Evolutionary conservation across 179 eudicot genomes (phyloP), one percentile per base, ranked within the genome.

Genomic region (Vitellaria paradoxa): DNA sequence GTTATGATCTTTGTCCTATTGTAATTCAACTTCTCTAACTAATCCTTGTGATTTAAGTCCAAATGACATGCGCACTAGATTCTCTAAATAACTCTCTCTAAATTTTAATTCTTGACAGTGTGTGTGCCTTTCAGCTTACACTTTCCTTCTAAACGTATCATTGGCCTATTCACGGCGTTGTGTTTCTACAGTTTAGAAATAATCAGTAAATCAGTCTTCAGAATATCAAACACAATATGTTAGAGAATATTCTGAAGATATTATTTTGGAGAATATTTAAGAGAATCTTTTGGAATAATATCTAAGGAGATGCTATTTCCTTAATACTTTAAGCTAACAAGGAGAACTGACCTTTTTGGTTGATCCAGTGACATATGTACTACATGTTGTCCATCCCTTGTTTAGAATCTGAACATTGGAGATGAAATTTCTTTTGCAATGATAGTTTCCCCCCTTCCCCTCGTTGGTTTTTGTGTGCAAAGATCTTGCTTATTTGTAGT

Each of bases 341-440:
- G 12, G 70, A 26, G 63, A 73, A 59, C 53, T 59, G 53, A 61
- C 4, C 8, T 59, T 71, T 59, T 73, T 7, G 61, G 75, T 72
- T 59, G n/a, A 26, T 72, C 37, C 37, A 18, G 20, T 42, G 17
- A 59, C 40, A 55, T 30, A 13, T 9, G 3, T 52, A 52, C 21
- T 71, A 21, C 20, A 52, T 53, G 62, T 24, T 7, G 10, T 50
- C 68, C 68, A 23, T 50, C 42, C 55, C 49, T 0, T 72, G 65
- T 21, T 37, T 40, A 26, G 60, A 13, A 49, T n/a, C 13, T 8
- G 24, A 71, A 5, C 40, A 63, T 24, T n/a, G 18, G 47, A 42
- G 45, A 42, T 42, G 45, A 42, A 42, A 42, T 42, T 42, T 42
- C 5, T 42, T 42, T 42, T 42, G 3, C 45, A 42, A 42, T 42